Conservation (phyloP, 495 filamentous ascomycete species). For the Geoglossum glabrum region DNA sequence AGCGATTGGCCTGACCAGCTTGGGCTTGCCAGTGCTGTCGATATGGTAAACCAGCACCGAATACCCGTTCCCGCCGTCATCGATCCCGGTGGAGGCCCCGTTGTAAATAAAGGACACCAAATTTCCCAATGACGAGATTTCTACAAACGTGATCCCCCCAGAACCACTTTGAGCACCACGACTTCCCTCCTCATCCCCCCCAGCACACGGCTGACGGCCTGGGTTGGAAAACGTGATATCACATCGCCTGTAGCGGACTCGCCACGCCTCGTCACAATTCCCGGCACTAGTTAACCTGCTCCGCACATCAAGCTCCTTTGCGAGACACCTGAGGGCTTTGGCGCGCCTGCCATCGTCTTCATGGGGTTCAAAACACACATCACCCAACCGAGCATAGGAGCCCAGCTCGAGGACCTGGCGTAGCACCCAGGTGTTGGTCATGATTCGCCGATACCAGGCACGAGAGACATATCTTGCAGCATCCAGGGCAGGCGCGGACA, state of each 20-base stretch:
- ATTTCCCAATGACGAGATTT: not conserved
- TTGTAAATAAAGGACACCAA: not conserved
- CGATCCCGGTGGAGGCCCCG: not conserved
- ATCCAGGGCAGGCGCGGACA: not conserved
- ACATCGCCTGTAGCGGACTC: not conserved
- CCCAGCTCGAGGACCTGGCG: not conserved
- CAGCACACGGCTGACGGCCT: not conserved
- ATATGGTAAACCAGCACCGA: not conserved
- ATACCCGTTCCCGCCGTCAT: not conserved
- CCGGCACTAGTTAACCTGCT: not conserved
- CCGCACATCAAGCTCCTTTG: not conserved
- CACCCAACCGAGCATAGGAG: not conserved
- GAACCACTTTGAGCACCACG: not conserved
- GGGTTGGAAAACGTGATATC: not conserved
- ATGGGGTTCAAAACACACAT: not conserved
- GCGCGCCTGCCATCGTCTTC: not conserved
- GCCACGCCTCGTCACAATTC: not conserved
- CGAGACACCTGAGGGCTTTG: not conserved
- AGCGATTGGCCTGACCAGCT: not conserved
- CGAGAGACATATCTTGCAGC: not conserved
- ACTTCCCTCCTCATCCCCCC: not conserved
- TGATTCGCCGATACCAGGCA: not conserved
- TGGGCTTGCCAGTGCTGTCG: not conserved
- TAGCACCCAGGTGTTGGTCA: not conserved
- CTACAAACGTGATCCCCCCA: not conserved